Percentiles rank a stretch among this genome's conserved stretches.
Conservation (phyloP, 345 rosid genomes). For the Salix brachista region DNA sequence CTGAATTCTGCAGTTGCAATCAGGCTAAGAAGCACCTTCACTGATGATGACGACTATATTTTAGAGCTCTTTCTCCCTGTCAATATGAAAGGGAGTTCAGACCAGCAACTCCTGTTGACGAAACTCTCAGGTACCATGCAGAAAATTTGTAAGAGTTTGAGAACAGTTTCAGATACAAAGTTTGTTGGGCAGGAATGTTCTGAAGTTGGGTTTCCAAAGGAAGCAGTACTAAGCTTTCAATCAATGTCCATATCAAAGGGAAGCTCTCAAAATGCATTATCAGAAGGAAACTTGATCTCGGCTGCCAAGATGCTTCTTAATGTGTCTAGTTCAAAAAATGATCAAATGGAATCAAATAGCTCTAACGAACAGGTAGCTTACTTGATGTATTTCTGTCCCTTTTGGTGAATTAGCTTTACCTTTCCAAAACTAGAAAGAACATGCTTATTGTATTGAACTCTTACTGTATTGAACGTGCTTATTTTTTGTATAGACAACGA, state of each 20-base stretch:
- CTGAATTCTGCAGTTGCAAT: constrained; percentile 90
- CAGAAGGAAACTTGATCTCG: constrained; percentile 35
- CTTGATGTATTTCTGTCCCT: background rate
- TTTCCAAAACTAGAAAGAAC: background rate
- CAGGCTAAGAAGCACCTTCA: constrained; percentile 79
- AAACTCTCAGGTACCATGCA: constrained; percentile 83
- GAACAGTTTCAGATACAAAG: constrained; percentile 65
- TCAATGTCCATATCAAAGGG: constrained; percentile 23
- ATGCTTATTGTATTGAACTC: background rate
- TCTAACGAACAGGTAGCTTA: constrained; percentile 44
- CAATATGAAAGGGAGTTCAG: constrained; percentile 64
- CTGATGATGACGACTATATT: constrained; percentile 66
- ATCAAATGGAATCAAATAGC: constrained; percentile 31
- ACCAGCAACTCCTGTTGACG: constrained; percentile 77
- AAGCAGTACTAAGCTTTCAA: constrained; percentile 25
- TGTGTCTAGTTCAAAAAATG: constrained; percentile 34
- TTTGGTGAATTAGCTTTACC: constrained; percentile 7
- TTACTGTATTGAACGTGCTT: background rate
- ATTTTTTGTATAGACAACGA: constrained; percentile 33
- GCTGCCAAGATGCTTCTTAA: constrained; percentile 23
- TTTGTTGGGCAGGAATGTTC: constrained; percentile 27
- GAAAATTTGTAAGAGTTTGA: constrained; percentile 68
- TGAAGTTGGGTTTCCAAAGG: constrained; percentile 29
- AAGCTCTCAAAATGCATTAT: constrained; percentile 31
- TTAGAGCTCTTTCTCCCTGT: constrained; percentile 84